phyloP scores from a whole-genome alignment of 768 basidiomycete species.

The Lentinula lateritia region DNA sequence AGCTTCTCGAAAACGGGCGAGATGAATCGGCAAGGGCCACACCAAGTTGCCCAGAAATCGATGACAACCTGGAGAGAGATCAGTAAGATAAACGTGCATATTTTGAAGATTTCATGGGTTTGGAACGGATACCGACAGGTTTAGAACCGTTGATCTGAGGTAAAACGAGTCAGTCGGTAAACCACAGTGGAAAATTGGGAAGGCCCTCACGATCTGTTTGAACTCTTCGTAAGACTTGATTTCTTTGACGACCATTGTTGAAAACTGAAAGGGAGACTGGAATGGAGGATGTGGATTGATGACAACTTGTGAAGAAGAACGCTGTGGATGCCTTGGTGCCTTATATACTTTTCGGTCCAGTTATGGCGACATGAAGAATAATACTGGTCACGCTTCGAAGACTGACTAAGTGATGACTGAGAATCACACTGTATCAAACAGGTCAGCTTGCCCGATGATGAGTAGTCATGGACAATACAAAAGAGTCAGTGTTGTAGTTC shows the following conservation, averaged over 20 bases:
- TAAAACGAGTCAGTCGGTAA: not conserved
- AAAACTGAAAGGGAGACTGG: not conserved
- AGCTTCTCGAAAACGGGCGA: slow-evolving; percentile 60
- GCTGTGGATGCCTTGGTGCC: not conserved
- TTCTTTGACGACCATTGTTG: slow-evolving; percentile 32
- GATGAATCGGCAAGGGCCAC: slow-evolving; percentile 64
- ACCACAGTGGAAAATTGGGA: not conserved
- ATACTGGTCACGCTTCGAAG: not conserved
- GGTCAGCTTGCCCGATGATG: not conserved
- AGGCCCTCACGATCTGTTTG: slow-evolving; percentile 35
- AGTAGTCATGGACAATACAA: not conserved
- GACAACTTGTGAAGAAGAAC: not conserved
- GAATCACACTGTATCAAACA: not conserved
- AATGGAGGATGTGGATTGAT: not conserved
- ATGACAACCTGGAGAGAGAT: slow-evolving; percentile 30
- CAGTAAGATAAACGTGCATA: too few relatives aligned
- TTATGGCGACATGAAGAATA: not conserved
- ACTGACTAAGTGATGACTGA: slow-evolving; percentile 3
- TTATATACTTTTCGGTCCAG: not conserved
- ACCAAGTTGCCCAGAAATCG: slow-evolving; percentile 80
- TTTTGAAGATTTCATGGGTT: not conserved
- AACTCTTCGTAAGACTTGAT: slow-evolving; percentile 34
- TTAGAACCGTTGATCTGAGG: slow-evolving; percentile 41
- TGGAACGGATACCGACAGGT: slow-evolving; percentile 4
- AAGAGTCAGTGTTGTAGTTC: too few relatives aligned